phyloP scores from a whole-genome alignment of 73 alveolate genomes.

The Paramecium primaurelia region DNA sequence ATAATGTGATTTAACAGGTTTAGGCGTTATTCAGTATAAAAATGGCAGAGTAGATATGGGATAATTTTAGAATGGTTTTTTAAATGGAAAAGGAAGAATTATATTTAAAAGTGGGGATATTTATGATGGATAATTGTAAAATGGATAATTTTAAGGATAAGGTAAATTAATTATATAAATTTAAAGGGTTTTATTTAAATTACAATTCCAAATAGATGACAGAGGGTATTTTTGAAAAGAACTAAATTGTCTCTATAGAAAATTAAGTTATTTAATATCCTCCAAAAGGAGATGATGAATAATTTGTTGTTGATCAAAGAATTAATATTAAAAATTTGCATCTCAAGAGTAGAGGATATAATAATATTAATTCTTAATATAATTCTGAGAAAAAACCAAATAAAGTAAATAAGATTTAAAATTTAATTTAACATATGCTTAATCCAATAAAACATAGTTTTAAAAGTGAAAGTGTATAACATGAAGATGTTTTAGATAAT shows the following conservation, averaged over 20 bases:
- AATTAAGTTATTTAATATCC: background rate
- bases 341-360: background rate
- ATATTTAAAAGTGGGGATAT: slow-evolving; percentile 39
- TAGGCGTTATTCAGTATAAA: background rate
- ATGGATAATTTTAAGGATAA: slow-evolving; percentile 23
- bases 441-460: background rate
- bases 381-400: background rate
- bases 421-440: slow-evolving; percentile 11
- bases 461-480: background rate
- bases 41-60: slow-evolving; percentile 37
- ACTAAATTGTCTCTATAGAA: background rate
- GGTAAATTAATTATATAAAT: background rate
- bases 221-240: background rate
- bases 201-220: background rate
- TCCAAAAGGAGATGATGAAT: background rate
- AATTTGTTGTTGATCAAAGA: background rate
- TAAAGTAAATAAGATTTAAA: slow-evolving; percentile 18
- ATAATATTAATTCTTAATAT: background rate
- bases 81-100: slow-evolving; percentile 30
- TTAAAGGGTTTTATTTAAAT: slow-evolving; percentile 1
- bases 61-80: slow-evolving; percentile 21
- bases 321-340: background rate
- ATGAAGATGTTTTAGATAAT: background rate
- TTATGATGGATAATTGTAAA: background rate
- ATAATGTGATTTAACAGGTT: slow-evolving; percentile 27